Base-by-base conservation (phyloP, 192 early-diverging fungal species). In the Chytriomyces confervae region DNA sequence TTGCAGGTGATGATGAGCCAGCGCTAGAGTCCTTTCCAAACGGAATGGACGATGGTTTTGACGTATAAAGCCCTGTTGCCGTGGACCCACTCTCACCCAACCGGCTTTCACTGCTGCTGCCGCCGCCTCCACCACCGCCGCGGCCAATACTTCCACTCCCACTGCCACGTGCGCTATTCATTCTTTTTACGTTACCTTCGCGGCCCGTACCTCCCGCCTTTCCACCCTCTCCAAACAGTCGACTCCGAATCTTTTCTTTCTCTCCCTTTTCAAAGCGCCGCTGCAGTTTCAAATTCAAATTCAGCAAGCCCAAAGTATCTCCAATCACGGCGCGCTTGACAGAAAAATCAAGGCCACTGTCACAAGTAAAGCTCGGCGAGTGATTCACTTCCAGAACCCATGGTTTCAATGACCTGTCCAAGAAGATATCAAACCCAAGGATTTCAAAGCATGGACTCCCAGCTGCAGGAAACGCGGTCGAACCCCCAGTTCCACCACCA, bases 311-410 rank as follows among this genome's bases (percentile, higher is more conserved):
- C 48, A 90, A 64, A 3, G 88, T 84, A 53, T 84, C 87, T 8
- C 46, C 48, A 44, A 90, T 89, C 49, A 90, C 85, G 10, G 81
- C 86, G 7, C 69, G 47, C 66, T 91, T 91, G 43, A 91, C 83
- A 43, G 85, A 78, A 20, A 67, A 62, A 79, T 91, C 89, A 36
- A 89, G 69, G n/a, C 76, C 63, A n/a, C 80, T 84, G 66, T 89
- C 88, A 73, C 86, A 89, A 7, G 84, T 87, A 63, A 91, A 89
- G 45, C 78, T 81, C 20, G 89, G 89, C 2, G 87, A 89, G 50
- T 89, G 88, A 62, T 91, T 91, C 43, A 91, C 89, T 75, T 91
- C 89, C 11, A 91, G 70, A 2, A 91, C 82, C 88, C 86, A 91
- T 0, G 89, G 85, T 66, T 89, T 89, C 16, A 91, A 77, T 74